Conservation (phyloP, 371 early-diverging fungal genomes). For the Paramicrosporidium saccamoebae region DNA sequence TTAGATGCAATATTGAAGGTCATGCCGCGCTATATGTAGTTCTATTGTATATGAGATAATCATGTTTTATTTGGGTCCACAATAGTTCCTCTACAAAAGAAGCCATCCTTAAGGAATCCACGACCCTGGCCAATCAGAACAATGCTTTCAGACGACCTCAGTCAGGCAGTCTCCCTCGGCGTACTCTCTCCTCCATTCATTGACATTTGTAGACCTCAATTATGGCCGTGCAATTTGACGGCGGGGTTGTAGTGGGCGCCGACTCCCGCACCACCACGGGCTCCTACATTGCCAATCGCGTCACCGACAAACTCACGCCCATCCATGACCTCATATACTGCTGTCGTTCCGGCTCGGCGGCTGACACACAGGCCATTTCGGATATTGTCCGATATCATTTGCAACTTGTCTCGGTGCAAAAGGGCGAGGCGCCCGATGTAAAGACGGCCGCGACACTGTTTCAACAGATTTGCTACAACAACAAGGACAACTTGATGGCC, state of each 20-base stretch:
- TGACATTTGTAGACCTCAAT: constrained; percentile 64
- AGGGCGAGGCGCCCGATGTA: constrained; percentile 53
- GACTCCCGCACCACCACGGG: constrained; percentile 96
- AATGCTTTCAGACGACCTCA: not conserved
- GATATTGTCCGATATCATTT: constrained; percentile 77
- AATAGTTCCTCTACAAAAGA: too few relatives aligned
- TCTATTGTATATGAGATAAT: too few relatives aligned
- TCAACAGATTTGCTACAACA: constrained; percentile 75
- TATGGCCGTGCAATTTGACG: constrained; percentile 83
- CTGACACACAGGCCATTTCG: constrained; percentile 95
- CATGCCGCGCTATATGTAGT: too few relatives aligned
- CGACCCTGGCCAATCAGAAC: not conserved
- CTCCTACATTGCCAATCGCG: constrained; percentile 83
- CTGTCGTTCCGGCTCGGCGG: constrained; percentile 91
- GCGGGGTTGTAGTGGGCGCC: constrained; percentile 92
- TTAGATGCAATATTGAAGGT: too few relatives aligned
- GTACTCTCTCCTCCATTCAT: constrained; percentile 1
- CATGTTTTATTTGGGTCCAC: too few relatives aligned
- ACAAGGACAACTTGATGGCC: constrained; percentile 67
- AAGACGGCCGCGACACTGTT: constrained; percentile 69
- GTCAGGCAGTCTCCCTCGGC: not conserved
- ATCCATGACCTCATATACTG: constrained; percentile 87
- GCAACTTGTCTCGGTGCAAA: constrained; percentile 36
- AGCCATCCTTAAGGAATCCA: too few relatives aligned
- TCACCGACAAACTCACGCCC: constrained; percentile 93